Evolutionary conservation across 176 grass and related monocot genomes (phyloP).

Genomic region (Oryza officinalis): DNA sequence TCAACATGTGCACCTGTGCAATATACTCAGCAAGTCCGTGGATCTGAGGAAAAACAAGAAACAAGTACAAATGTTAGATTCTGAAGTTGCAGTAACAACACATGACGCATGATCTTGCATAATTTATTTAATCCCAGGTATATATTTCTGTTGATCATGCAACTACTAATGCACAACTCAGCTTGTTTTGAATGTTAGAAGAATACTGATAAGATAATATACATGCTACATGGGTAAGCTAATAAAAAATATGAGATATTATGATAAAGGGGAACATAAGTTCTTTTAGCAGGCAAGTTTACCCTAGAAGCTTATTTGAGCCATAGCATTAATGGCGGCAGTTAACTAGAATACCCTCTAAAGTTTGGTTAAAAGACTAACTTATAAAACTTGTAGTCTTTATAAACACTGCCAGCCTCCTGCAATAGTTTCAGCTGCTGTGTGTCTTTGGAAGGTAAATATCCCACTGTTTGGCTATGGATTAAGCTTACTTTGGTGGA

Average conservation of each 20-base stretch:
- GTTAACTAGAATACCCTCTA: not conserved
- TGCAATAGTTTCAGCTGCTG: not conserved
- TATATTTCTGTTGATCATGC: not conserved
- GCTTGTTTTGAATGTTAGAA: not conserved
- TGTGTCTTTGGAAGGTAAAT: constrained; percentile 4
- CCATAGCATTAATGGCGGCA: not conserved
- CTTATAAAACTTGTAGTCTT: not conserved
- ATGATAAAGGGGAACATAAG: not conserved
- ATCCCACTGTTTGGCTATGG: not conserved
- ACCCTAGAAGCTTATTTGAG: not conserved
- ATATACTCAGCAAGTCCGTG: constrained; percentile 96
- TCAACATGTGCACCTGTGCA: constrained; percentile 67
- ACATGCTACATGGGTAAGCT: not conserved
- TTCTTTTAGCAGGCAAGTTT: constrained; percentile 12
- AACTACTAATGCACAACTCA: not conserved
- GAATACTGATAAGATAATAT: not conserved
- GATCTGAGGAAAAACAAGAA: constrained; percentile 80
- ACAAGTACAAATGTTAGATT: constrained; percentile 60
- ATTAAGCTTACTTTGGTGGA: constrained; percentile 12
- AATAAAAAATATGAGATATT: not conserved
- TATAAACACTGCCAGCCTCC: not conserved
- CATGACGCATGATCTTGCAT: not conserved
- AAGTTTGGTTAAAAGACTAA: not conserved
- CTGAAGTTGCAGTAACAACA: constrained; percentile 25
- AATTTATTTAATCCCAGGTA: not conserved